Percentiles rank a stretch among this genome's conserved stretches.
Conservation (phyloP, 2,329 filamentous ascomycete genomes). For the Pseudocercospora fijiensis region DNA sequence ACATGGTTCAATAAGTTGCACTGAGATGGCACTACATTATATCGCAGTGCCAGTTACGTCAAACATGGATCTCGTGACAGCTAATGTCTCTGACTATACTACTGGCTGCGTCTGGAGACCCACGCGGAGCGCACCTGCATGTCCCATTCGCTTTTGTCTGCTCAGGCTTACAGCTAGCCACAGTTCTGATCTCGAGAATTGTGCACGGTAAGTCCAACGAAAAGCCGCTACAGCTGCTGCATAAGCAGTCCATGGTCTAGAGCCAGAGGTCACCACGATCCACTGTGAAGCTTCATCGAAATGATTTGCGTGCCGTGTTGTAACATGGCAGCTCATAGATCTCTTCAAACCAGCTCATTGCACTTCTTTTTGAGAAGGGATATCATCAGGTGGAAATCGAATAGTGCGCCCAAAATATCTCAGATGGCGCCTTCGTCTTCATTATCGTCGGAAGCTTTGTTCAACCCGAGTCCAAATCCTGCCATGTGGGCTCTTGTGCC, state of each 20-base stretch:
- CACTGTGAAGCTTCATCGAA: neutral
- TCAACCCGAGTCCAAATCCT: conserved; percentile 23
- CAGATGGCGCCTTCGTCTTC: neutral
- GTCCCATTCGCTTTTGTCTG: neutral
- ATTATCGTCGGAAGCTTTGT: conserved; percentile 10
- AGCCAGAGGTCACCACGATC: neutral
- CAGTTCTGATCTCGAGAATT: neutral
- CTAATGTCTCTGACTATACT: neutral
- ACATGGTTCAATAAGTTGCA: too few species aligned
- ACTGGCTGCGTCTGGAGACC: neutral
- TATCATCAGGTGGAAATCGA: neutral
- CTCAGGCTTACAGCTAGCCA: neutral
- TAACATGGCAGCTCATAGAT: neutral
- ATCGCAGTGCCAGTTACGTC: too few species aligned
- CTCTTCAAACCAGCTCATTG: neutral
- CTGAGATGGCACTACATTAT: too few species aligned
- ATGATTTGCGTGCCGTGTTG: neutral
- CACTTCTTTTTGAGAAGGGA: neutral
- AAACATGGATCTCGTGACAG: neutral
- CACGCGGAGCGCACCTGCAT: neutral
- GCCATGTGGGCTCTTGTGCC: conserved; percentile 17
- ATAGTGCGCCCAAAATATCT: neutral
- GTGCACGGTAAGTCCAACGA: neutral
- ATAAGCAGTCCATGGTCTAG: neutral
- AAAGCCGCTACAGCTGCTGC: neutral